Base-by-base conservation (phyloP, 192 early-diverging fungal species). In the Lobosporangium transversale region DNA sequence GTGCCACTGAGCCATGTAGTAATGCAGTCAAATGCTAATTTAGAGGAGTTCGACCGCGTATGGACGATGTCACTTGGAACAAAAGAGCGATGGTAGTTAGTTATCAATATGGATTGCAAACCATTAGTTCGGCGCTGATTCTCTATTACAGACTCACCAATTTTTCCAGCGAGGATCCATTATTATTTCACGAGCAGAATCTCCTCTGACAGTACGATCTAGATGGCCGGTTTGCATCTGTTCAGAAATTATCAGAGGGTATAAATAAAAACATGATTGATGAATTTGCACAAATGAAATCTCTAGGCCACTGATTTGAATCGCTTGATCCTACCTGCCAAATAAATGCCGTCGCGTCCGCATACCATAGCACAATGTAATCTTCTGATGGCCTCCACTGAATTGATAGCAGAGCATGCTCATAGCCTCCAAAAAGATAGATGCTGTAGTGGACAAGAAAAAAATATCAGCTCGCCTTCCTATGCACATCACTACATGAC, bases 181-280 rank as follows among this genome's bases (percentile, higher is more conserved):
- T 36, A 93, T 58, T 8, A 93, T 85, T 29, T 89, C 89, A 1
- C 79, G 75, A 3, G 81, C 86, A 30, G 78, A 44, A 11, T 79
- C 71, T 12, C 89, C 89, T 32, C 64, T 71, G 33, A 88, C 82
- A 30, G 89, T 73, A 20, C 93, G 81, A 67, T 93, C 90, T 37
- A 94, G 78, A 81, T 92, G 89, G 1, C 86, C 90, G 0, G 92
- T 87, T 84, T 93, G 92, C 57, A 94, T 79, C 85, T 92, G 35
- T 43, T 32, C n/a, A n/a, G n/a, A n/a, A n/a, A n/a, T n/a, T n/a
- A n/a, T n/a, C n/a, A n/a, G n/a, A n/a, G n/a, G n/a, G n/a, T n/a
- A n/a, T n/a, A n/a, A n/a, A n/a, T n/a, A n/a, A n/a, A n/a, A n/a
- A n/a, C n/a, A n/a, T n/a, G n/a, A n/a, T n/a, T n/a, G n/a, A n/a